Percentiles rank a stretch among this genome's conserved stretches.
Conservation (phyloP, 495 filamentous ascomycete genomes). For the Parathielavia appendiculata region DNA sequence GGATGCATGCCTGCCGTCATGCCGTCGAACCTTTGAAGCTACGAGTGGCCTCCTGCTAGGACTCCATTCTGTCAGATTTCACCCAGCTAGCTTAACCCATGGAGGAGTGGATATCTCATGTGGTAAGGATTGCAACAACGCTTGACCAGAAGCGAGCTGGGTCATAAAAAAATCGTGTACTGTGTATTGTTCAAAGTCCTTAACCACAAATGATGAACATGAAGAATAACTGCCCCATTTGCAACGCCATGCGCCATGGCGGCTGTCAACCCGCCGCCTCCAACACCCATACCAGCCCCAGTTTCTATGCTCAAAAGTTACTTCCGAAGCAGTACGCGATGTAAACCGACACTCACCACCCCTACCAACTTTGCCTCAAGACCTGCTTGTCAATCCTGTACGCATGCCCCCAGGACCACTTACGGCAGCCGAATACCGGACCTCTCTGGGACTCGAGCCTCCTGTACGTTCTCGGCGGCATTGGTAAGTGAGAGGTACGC, state of each 20-base stretch:
- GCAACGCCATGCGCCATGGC: constrained; percentile 16
- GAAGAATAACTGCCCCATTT: not conserved
- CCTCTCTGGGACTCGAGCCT: not conserved
- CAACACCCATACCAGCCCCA: not conserved
- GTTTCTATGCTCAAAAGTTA: not conserved
- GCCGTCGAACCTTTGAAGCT: not conserved
- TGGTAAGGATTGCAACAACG: not conserved
- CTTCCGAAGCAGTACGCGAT: not conserved
- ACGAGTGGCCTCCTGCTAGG: too few relatives aligned
- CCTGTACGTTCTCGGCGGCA: constrained; percentile 61
- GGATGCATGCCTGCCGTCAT: not conserved
- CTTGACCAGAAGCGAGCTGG: not conserved
- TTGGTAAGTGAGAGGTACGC: constrained; percentile 95
- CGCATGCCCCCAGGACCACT: not conserved
- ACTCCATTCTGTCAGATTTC: too few relatives aligned
- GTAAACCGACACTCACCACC: not conserved
- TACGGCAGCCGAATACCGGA: constrained; percentile 10
- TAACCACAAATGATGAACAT: not conserved
- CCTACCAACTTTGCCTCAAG: not conserved
- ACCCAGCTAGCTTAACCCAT: too few relatives aligned
- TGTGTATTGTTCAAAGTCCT: not conserved
- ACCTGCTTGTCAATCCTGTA: not conserved
- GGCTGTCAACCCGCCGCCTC: not conserved
- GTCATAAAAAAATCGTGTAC: not conserved
- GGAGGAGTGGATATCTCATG: too few relatives aligned